Base-by-base conservation (phyloP, 2,329 filamentous ascomycete species). In the Aspergillus pseudonomiae region DNA sequence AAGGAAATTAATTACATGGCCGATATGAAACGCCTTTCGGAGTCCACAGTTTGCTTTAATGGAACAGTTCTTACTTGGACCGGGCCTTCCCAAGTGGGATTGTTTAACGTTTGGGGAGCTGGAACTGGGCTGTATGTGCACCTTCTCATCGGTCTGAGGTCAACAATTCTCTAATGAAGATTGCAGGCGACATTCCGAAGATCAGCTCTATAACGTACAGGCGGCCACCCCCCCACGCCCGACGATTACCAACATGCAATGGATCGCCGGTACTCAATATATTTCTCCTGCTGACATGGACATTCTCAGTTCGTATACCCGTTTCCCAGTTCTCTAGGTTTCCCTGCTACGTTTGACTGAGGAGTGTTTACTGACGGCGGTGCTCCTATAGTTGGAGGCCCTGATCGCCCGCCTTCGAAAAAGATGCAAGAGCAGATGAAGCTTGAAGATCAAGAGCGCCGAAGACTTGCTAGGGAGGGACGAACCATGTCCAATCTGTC, bases 231-330 rank as follows among this genome's bases (percentile, higher is more conserved):
- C 94, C 2, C 85, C 92, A 14, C 88, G 95, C 2, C 95, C 95
- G 1, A 97, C 93, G 0, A 99, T 99, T 64, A 96, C 92, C 24
- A 97, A 96, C 72, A 79, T 99, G 43, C 93, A 98, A 79, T 99
- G 95, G 95, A 93, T 99, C 59, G 91, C 93, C 0, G 95, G 95
- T 4, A 98, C 94, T 1, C 94, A 97, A 77, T 91, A 96, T 71
- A 86, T 99, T 53, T 93, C 92, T 1, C 90, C 92, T 0, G 84
- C 89, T 2, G 95, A 99, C 72, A 88, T 99, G 73, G 95, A 98
- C 73, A 80, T 97, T 2, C 82, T 99, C 1, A 95, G 83, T 83
- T 76, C 70, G 79, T 73, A 52, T 34, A 32, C 28, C 16, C 59
- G 21, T 11, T 11, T 45, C 28, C 34, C 14, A 10, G 9, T 34